phyloP scores from a whole-genome alignment of 2,329 filamentous ascomycete genomes.

The Aureobasidium zeae region DNA sequence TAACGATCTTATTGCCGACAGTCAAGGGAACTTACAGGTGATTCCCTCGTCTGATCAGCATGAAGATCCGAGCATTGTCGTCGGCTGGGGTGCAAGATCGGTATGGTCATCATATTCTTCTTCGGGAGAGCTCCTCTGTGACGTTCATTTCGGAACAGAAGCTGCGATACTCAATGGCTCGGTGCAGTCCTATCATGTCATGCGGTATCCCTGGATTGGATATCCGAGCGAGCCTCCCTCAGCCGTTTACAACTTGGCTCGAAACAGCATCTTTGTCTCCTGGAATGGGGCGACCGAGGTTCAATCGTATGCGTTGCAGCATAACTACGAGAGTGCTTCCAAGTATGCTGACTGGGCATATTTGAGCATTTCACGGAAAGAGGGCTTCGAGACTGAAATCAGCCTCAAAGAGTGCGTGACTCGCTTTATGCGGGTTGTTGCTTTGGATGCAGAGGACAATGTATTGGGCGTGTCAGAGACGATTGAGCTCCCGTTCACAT shows the following conservation, averaged over 20 bases:
- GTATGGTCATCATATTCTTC: slow-evolving; percentile 40
- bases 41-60: slow-evolving; percentile 11
- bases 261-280: slow-evolving; percentile 38
- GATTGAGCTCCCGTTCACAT: neutral
- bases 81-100: slow-evolving; percentile 49
- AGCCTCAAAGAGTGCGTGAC: neutral
- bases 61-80: slow-evolving; percentile 22
- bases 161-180: slow-evolving; percentile 24
- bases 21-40: slow-evolving; percentile 23
- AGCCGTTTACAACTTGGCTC: slow-evolving; percentile 19
- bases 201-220: slow-evolving; percentile 27
- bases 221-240: slow-evolving; percentile 21
- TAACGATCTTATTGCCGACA: slow-evolving; percentile 20
- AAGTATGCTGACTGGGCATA: slow-evolving; percentile 19
- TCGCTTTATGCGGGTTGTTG: slow-evolving; percentile 19
- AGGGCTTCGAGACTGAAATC: slow-evolving; percentile 21
- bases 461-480: slow-evolving; percentile 16
- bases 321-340: slow-evolving; percentile 2
- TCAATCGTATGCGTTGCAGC: slow-evolving; percentile 35
- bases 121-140: slow-evolving; percentile 34
- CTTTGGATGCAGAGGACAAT: slow-evolving; percentile 20
- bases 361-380: slow-evolving; percentile 14
- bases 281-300: slow-evolving; percentile 44
- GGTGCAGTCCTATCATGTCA: slow-evolving; percentile 32
- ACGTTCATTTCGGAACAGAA: slow-evolving; percentile 35